Conservation (phyloP, 2,329 filamentous ascomycete species). For the Fusarium kyushuense region DNA sequence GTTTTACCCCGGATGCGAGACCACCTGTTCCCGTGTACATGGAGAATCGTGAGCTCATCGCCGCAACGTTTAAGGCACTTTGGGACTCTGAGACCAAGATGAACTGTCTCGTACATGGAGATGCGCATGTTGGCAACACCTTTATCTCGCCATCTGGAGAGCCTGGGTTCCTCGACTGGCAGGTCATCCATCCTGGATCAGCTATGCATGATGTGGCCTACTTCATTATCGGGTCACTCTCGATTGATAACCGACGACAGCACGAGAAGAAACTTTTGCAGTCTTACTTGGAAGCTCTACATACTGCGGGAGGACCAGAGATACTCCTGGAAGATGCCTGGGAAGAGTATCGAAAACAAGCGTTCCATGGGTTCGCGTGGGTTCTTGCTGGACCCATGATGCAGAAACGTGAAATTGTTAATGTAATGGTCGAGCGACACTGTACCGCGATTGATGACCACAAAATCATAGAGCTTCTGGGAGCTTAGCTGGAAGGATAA, state of each 20-base stretch:
- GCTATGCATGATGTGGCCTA: slow-evolving; percentile 26
- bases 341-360: slow-evolving; percentile 26
- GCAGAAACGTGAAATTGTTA: slow-evolving; percentile 23
- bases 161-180: slow-evolving; percentile 33
- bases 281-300: slow-evolving; percentile 14
- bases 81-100: slow-evolving; percentile 5
- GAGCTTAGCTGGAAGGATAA: background rate
- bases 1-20: slow-evolving; percentile 3
- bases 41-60: background rate
- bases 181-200: slow-evolving; percentile 10
- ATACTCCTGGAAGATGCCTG: slow-evolving; percentile 1
- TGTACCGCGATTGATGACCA: slow-evolving; percentile 28
- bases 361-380: slow-evolving; percentile 33
- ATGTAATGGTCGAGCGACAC: slow-evolving; percentile 23
- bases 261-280: slow-evolving; percentile 23
- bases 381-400: slow-evolving; percentile 26
- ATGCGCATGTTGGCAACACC: slow-evolving; percentile 15
- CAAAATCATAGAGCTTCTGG: slow-evolving; percentile 23
- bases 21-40: slow-evolving; percentile 7
- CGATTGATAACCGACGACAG: slow-evolving; percentile 8
- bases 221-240: slow-evolving; percentile 1
- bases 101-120: slow-evolving; percentile 19
- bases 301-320: background rate
- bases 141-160: slow-evolving; percentile 11
- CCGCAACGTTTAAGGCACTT: background rate